Evolutionary conservation across 495 filamentous ascomycete species (phyloP), one percentile per base, ranked within the genome.

Genomic region (Penicillium antarcticum): DNA sequence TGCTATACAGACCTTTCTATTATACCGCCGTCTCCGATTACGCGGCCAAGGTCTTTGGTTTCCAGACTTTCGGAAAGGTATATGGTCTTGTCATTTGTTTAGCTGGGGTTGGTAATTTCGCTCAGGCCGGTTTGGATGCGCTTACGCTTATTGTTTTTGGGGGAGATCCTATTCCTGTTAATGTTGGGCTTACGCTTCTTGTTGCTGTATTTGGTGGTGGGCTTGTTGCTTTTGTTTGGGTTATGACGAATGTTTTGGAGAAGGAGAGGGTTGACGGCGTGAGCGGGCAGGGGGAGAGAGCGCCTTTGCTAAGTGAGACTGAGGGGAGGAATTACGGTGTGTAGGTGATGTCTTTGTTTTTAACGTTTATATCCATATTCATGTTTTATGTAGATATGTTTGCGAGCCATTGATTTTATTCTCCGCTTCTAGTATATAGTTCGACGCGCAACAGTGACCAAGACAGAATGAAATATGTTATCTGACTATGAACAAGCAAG

Each of bases 81-180:
- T 97, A 97, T 65, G 94, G 94, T n/a, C 77, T 91, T 7, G 85
- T 96, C 48, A 97, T 97, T 51, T 96, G 90, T 62, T 64, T 94
- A 3, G 85, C 91, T 2, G 94, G 94, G 5, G 58, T 98, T 10
- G 77, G 92, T 42, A 96, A 95, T 67, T 92, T 98, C 58, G 81
- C 78, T 14, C 92, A 97, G 73, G 83, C 84, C 9, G 91, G 79
- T 0, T 72, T 97, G 23, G 94, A 97, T 66, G 83, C 83, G 47
- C 54, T 94, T 45, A 92, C 90, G 24, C 87, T 96, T 55, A 75
- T 77, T 40, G 73, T 72, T 1, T 97, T 92, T 65, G 40, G 73
- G 21, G 79, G 82, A 10, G 71, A 96, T 68, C 92, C 92, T 0
- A 69, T 86, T 0, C 89, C 90, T 1, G 87, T 95, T 0, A 95